phyloP scores from a whole-genome alignment of 495 filamentous ascomycete genomes.

The Chaetomium tenue region DNA sequence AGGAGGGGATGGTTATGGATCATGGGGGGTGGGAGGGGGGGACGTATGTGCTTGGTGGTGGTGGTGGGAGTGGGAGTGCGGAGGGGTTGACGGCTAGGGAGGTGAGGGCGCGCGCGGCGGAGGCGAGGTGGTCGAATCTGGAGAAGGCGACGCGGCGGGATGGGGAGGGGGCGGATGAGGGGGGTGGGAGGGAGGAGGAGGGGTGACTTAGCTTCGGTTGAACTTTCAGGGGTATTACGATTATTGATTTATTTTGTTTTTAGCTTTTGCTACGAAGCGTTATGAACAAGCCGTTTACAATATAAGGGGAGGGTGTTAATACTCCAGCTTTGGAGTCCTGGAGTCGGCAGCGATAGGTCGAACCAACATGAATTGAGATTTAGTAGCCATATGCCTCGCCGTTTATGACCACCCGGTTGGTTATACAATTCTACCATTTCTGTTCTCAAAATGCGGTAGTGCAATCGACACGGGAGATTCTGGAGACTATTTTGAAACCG shows the following conservation, averaged over 20 bases:
- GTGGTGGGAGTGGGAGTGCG: slow-evolving; percentile 59
- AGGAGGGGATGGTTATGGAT: slow-evolving; percentile 64
- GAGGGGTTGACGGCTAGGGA: slow-evolving; percentile 55
- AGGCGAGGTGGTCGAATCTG: slow-evolving; percentile 65
- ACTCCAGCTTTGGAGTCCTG: no score
- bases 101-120: slow-evolving; percentile 69
- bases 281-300: no score
- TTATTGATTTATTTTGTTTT: background rate
- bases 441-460: no score
- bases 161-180: background rate
- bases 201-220: background rate
- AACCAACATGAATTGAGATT: no score
- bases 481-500: no score
- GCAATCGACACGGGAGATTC: no score
- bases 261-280: no score
- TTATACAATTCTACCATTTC: no score
- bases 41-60: slow-evolving; percentile 75
- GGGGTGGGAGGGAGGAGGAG: background rate
- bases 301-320: no score
- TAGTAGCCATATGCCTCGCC: no score
- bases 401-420: no score
- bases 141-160: slow-evolving; percentile 36
- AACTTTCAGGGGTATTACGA: background rate
- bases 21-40: slow-evolving; percentile 86
- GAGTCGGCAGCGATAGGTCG: no score